Evolutionary conservation across 148 eudicot species (phyloP), one percentile per base, ranked within the genome.

Genomic region (Vaccinium vitisidaea): DNA sequence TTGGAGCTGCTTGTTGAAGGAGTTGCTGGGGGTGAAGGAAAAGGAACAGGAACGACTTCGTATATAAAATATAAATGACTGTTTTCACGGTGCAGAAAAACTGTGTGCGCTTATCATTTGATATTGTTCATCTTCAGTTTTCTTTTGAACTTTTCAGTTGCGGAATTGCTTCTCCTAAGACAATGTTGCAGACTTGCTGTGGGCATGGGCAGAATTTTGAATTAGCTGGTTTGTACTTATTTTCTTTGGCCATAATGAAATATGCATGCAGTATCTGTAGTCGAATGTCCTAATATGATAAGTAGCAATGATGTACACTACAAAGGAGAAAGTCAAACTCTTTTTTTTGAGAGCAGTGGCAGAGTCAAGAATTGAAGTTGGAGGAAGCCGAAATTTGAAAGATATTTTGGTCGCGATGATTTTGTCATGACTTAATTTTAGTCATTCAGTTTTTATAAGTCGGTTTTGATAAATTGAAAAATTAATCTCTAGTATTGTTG

Each of bases 1-100:
- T 59, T 27, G 83, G 73, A 76, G 53, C 67, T 84, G 36, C 74
- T 69, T 0, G 39, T 69, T 69, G 74, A 69, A 69, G 74, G 74
- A 69, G 74, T 30, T 69, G 36, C 30, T 61, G 75, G 27, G 71
- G 75, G 18, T 48, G 27, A 49, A 65, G 19, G 71, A 59, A 58
- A 43, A 80, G 15, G 23, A 16, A 9, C 8, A 80, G 15, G 23
- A 16, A 9, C 8, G 25, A 12, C 11, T 59, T 2, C 30, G 39
- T 50, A 56, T 54, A 53, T 79, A 79, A 30, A 53, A 56, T 54
- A 53, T 79, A 79, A 30, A 53, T 79, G 81, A 16, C 12, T 12
- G 2, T 14, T 79, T 78, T 52, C 18, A 12, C 27, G 73, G 27
- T 27, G 16, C 73, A 67, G 73, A 10, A 25, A 27, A 25, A 67